phyloP scores from a whole-genome alignment of 371 early-diverging fungal species.

The Mortierella sp. region DNA sequence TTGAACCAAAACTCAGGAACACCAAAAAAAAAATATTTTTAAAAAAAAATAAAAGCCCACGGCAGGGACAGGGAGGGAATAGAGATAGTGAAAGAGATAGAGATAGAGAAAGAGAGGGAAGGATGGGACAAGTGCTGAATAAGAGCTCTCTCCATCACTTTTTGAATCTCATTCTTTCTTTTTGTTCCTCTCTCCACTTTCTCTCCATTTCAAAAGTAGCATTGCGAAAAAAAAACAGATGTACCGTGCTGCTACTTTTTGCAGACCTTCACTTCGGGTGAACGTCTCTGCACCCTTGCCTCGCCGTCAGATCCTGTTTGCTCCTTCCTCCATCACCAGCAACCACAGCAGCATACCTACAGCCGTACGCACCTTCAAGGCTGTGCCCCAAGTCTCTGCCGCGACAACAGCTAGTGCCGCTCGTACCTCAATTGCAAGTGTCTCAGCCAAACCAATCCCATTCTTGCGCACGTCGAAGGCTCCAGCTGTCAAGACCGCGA shows the following conservation, averaged over 20 bases:
- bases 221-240: constrained; percentile 10
- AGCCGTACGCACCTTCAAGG: constrained; percentile 20
- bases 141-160: background rate
- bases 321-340: background rate
- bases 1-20: too few relatives aligned
- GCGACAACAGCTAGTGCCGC: background rate
- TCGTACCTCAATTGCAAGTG: background rate
- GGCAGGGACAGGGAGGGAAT: too few relatives aligned
- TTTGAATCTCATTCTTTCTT: constrained; percentile 2
- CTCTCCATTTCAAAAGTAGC: background rate
- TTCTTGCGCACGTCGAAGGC: background rate
- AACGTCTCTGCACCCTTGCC: background rate
- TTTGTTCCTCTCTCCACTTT: background rate
- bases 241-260: constrained; percentile 44
- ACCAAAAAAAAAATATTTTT: too few relatives aligned
- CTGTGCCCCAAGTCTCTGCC: constrained; percentile 6
- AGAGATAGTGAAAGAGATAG: too few relatives aligned
- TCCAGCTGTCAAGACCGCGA: background rate
- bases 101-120: background rate
- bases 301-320: constrained; percentile 19
- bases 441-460: background rate
- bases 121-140: background rate
- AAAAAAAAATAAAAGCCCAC: background rate
- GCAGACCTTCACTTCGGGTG: constrained; percentile 17
- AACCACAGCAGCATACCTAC: too few relatives aligned